These are phyloP conservation scores for Tylopilus balloui DNA, from an alignment of 768 basidiomycete species.

Conservation along the genomic window DNA sequence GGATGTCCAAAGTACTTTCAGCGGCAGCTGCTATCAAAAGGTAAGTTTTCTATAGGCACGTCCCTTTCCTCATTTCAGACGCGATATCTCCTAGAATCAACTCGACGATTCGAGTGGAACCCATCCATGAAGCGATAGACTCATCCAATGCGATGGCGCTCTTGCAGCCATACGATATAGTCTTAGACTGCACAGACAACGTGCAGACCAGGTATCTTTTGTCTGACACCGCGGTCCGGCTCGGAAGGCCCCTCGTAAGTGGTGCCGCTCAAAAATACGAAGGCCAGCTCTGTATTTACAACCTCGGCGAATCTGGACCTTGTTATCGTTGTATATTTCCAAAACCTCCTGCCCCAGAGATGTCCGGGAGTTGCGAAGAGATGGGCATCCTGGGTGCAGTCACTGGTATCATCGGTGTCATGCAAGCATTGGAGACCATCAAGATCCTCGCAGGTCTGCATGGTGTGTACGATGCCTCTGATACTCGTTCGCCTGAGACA, in stretches of 20 bases:
- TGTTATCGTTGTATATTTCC: constrained; percentile 97
- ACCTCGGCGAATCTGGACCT: constrained; percentile 64
- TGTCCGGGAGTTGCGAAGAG: constrained; percentile 79
- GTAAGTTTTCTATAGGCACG: constrained; percentile 37
- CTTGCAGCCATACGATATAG: constrained; percentile 61
- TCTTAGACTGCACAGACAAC: constrained; percentile 95
- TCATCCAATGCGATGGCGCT: constrained; percentile 61
- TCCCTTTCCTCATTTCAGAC: constrained; percentile 1
- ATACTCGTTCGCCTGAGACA: not conserved
- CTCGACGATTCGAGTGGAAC: constrained; percentile 56
- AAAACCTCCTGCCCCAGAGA: constrained; percentile 59
- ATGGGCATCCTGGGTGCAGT: constrained; percentile 85
- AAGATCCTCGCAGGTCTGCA: constrained; percentile 69
- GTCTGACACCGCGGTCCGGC: constrained; percentile 74
- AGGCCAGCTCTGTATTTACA: constrained; percentile 77
- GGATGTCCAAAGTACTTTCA: constrained; percentile 76
- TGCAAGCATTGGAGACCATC: constrained; percentile 88
- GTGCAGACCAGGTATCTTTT: constrained; percentile 88
- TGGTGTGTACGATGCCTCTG: constrained; percentile 37
- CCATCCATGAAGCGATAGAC: constrained; percentile 49
- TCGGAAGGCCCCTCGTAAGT: constrained; percentile 81
- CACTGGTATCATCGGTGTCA: constrained; percentile 82
- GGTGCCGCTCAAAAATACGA: constrained; percentile 89
- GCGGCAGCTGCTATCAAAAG: constrained; percentile 64
- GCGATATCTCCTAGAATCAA: constrained; percentile 56